These are phyloP conservation scores for Trypanosoma grayi DNA, from an alignment of 208 protist genomes.

Conservation along the genomic window DNA sequence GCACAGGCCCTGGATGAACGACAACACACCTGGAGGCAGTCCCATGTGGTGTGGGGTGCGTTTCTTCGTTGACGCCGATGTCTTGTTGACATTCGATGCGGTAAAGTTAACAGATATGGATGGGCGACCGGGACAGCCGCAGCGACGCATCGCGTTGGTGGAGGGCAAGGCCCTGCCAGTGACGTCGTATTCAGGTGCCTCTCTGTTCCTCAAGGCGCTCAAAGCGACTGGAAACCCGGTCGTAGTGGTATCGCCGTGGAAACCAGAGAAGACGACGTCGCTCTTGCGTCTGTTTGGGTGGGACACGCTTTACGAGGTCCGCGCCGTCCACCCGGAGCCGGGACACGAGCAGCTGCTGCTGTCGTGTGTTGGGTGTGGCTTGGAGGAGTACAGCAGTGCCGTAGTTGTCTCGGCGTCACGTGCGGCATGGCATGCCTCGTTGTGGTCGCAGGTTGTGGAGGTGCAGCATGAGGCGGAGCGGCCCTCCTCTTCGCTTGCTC, in stretches of 20 bases:
- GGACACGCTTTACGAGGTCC: conserved; percentile 42
- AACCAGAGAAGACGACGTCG: conserved; percentile 26
- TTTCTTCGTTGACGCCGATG: conserved; percentile 69
- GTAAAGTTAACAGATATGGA: conserved; percentile 16
- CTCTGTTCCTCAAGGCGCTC: conserved; percentile 67
- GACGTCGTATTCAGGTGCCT: conserved; percentile 52
- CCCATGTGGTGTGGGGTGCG: conserved; percentile 42
- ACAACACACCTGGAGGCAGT: neutral
- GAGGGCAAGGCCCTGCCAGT: conserved; percentile 27
- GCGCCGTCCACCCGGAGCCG: conserved; percentile 33
- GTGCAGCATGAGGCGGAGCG: conserved; percentile 34
- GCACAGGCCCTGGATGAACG: neutral
- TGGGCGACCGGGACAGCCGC: conserved; percentile 38
- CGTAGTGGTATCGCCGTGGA: conserved; percentile 52
- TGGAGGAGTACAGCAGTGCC: conserved; percentile 28
- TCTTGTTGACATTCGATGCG: conserved; percentile 35
- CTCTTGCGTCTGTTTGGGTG: conserved; percentile 53
- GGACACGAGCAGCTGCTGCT: conserved; percentile 31
- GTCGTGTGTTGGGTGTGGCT: conserved; percentile 32
- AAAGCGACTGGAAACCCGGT: conserved; percentile 50
- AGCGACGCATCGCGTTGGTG: conserved; percentile 22
- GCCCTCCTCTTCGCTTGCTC: conserved; percentile 39
- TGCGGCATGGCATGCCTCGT: conserved; percentile 34
- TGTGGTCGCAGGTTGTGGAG: conserved; percentile 43
- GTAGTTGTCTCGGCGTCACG: conserved; percentile 47